These are phyloP conservation scores for Dipteronia sinensis DNA, from an alignment of 345 rosid species.

Conservation along the genomic window DNA sequence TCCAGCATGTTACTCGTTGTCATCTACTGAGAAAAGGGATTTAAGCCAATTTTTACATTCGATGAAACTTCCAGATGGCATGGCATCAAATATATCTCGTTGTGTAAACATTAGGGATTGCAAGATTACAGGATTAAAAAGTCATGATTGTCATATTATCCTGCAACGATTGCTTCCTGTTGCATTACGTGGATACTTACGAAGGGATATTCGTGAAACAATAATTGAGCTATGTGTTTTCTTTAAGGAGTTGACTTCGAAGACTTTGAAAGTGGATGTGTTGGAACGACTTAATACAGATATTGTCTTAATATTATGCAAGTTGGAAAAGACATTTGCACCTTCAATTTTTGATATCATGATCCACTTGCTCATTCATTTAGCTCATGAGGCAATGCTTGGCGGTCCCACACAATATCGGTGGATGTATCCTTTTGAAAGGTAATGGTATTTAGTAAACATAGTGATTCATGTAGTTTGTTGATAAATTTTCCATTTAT, in stretches of 20 bases:
- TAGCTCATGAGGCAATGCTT: neutral
- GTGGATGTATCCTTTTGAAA: constrained; percentile 11
- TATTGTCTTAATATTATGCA: neutral
- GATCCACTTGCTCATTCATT: neutral
- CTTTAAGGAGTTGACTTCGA: neutral
- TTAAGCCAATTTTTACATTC: neutral
- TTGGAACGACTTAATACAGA: neutral
- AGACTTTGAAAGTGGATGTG: neutral
- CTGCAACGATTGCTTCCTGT: neutral
- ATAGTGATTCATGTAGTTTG: no score
- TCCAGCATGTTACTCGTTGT: neutral
- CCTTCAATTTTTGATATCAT: neutral
- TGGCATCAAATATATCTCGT: neutral
- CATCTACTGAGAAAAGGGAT: neutral
- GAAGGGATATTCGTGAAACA: neutral
- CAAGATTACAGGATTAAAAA: neutral
- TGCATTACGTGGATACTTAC: neutral
- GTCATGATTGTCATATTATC: neutral
- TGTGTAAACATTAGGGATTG: neutral
- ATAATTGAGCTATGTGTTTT: neutral
- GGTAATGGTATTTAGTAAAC: neutral
- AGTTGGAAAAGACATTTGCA: neutral
- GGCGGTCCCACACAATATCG: neutral
- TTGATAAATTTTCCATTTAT: no score
- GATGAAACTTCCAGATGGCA: neutral